Percentiles rank a stretch among this genome's conserved stretches.
Conservation (phyloP, 169 alveolate species). For the Plasmodium adleri region DNA sequence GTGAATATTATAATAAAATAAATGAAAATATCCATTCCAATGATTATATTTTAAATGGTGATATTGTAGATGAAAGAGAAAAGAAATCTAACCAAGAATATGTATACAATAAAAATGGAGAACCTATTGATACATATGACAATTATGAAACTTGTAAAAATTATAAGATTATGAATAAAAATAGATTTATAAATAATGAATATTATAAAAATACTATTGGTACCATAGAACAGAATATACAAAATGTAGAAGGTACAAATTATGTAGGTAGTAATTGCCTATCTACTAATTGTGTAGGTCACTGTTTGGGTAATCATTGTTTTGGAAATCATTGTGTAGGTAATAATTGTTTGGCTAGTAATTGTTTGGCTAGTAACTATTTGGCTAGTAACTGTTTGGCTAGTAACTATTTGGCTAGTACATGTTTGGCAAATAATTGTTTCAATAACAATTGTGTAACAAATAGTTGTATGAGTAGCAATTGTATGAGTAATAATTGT, state of each 20-base stretch:
- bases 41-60: slow-evolving; percentile 1
- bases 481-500: no score
- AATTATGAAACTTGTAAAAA: slow-evolving; percentile 3
- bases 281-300: no score
- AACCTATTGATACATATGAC: neutral
- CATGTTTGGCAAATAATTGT: neutral
- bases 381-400: no score
- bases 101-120: slow-evolving; percentile 22
- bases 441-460: neutral
- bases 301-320: no score
- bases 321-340: no score
- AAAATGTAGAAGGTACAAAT: neutral
- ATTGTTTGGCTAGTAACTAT: no score
- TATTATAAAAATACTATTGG: slow-evolving; percentile 17
- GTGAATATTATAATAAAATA: neutral
- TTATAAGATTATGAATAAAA: neutral
- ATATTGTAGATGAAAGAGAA: neutral
- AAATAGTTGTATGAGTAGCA: no score
- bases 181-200: slow-evolving; percentile 8
- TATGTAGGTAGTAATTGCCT: neutral
- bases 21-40: slow-evolving; percentile 10
- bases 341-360: no score
- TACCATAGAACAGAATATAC: slow-evolving; percentile 1
- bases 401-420: no score
- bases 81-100: neutral